phyloP scores from a whole-genome alignment of 2,329 filamentous ascomycete species.

The Aspergillus ochraceoroseus region DNA sequence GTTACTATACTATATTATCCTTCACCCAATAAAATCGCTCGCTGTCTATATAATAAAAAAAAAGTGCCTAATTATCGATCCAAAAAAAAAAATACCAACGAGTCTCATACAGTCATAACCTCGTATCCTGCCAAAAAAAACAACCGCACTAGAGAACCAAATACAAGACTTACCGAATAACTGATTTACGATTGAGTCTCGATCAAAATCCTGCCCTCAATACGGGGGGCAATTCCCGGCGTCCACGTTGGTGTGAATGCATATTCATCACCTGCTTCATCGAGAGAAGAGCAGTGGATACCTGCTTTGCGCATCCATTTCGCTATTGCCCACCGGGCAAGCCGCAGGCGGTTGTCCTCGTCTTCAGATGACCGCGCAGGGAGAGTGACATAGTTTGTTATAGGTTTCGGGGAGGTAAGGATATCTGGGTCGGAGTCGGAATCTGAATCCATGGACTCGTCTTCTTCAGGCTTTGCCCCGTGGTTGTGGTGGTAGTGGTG shows the following conservation, averaged over 20 bases:
- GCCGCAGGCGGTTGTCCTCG: constrained; percentile 53
- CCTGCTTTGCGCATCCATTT: constrained; percentile 70
- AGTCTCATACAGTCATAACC: constrained; percentile 3
- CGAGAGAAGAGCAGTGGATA: constrained; percentile 50
- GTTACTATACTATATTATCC: too few species aligned
- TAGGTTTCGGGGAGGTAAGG: constrained; percentile 32
- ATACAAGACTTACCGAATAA: too few species aligned
- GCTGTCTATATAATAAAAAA: not conserved
- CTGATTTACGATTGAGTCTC: too few species aligned
- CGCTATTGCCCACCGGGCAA: constrained; percentile 64
- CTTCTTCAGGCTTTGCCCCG: constrained; percentile 20
- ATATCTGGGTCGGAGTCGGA: constrained; percentile 41
- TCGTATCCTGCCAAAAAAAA: not conserved
- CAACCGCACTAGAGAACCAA: not conserved
- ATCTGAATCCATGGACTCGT: constrained; percentile 41
- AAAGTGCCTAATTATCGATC: not conserved
- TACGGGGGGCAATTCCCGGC: constrained; percentile 66
- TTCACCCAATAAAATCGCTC: too few species aligned
- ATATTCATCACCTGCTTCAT: constrained; percentile 52
- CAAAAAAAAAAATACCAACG: not conserved
- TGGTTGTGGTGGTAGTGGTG: too few species aligned
- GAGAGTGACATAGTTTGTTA: constrained; percentile 38
- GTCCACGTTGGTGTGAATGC: constrained; percentile 68
- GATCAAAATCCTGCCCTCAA: constrained; percentile 67
- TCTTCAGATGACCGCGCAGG: constrained; percentile 43